phyloP scores from a whole-genome alignment of 1,284 basidiomycete genomes.

The Ganoderma sinense region DNA sequence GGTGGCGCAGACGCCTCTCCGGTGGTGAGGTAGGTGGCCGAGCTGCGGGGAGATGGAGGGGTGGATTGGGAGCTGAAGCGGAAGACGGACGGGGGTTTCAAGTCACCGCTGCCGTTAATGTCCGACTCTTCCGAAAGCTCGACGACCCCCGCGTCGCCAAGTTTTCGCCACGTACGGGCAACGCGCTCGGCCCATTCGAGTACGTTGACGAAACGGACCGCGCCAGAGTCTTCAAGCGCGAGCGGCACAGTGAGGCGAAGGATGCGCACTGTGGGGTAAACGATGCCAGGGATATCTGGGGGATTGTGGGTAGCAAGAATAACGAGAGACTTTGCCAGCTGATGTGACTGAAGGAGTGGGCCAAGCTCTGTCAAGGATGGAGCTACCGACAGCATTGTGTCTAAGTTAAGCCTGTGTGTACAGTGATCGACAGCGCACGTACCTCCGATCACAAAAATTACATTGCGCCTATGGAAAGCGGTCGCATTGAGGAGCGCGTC shows the following conservation, averaged over 20 bases:
- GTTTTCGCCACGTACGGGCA: constrained; percentile 52
- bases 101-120: constrained; percentile 27
- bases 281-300: constrained; percentile 43
- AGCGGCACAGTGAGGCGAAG: constrained; percentile 53
- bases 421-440: constrained; percentile 20
- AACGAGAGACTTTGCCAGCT: constrained; percentile 53
- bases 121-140: constrained; percentile 43
- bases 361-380: constrained; percentile 48
- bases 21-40: constrained; percentile 28
- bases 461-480: constrained; percentile 43
- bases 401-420: no score
- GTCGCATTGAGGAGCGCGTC: constrained; percentile 37
- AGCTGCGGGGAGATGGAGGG: constrained; percentile 35
- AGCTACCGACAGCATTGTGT: constrained; percentile 26
- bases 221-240: constrained; percentile 52
- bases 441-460: constrained; percentile 62
- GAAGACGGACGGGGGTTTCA: constrained; percentile 33
- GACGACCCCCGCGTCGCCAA: constrained; percentile 42
- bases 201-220: constrained; percentile 56
- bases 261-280: constrained; percentile 50
- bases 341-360: constrained; percentile 52
- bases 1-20: constrained; percentile 9
- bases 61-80: constrained; percentile 36
- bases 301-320: constrained; percentile 58
- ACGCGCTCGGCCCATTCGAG: constrained; percentile 62